Percentiles rank a stretch among this genome's conserved stretches.
Evolutionary conservation across 768 basidiomycete genomes (phyloP).

Genomic region (Phaffia australis): DNA sequence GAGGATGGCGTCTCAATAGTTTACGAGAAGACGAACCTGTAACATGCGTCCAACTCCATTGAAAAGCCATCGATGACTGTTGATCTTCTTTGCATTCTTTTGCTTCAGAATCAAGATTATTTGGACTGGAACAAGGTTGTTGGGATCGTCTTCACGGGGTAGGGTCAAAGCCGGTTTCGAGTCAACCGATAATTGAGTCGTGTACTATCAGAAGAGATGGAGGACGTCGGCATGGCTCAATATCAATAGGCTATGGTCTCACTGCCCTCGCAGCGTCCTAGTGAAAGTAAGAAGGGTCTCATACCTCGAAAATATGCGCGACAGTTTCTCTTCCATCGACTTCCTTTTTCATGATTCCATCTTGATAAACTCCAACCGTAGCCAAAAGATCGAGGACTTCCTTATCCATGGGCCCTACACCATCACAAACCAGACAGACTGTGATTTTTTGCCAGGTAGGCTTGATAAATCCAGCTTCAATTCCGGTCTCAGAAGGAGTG

Average conservation of each 20-base stretch:
- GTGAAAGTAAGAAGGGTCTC: conserved; percentile 38
- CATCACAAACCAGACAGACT: conserved; percentile 71
- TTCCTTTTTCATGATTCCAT: conserved; percentile 88
- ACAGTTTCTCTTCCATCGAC: conserved; percentile 80
- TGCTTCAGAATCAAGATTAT: conserved; percentile 85
- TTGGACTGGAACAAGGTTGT: conserved; percentile 81
- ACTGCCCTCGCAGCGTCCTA: conserved; percentile 46
- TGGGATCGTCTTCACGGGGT: conserved; percentile 76
- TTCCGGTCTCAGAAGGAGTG: conserved; percentile 64
- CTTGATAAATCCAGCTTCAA: conserved; percentile 28
- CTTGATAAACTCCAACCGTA: conserved; percentile 85
- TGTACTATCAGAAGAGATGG: conserved; percentile 52
- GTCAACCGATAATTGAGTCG: conserved; percentile 89
- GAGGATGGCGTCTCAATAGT: not conserved
- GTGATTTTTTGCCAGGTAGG: conserved; percentile 76
- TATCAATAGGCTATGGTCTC: not conserved
- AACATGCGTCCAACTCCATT: conserved; percentile 79
- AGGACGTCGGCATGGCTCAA: not conserved
- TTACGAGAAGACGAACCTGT: conserved; percentile 44
- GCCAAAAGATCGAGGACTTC: conserved; percentile 69
- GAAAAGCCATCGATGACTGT: conserved; percentile 50
- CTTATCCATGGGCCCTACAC: conserved; percentile 90
- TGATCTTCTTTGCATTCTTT: conserved; percentile 83
- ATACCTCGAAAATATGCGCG: conserved; percentile 89
- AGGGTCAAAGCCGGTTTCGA: conserved; percentile 79